Base-by-base conservation (phyloP, 768 basidiomycete genomes). In the Dioszegia crocea region DNA sequence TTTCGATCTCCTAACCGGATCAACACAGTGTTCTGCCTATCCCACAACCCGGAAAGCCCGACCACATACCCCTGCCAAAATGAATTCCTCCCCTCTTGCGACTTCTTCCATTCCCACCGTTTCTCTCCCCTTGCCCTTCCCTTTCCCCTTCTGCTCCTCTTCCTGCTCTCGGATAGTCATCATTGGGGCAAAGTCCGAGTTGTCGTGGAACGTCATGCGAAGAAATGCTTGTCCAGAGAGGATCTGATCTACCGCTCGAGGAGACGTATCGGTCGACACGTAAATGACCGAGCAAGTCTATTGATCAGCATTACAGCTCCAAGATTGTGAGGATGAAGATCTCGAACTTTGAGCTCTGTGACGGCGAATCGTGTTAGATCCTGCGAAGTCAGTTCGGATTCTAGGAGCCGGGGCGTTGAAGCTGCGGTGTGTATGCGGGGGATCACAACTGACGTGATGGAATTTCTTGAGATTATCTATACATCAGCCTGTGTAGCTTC, bases 131-230 rank as follows among this genome's bases (percentile, higher is more conserved):
- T 43, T 44, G 33, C 48, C 60, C 43, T 43, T 61, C 47, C 54
- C 62, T 41, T 61, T 64, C 23, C 46, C 57, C 29, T 48, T 48
- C 47, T 48, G 21, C 19, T 12, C 45, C 45, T 46, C 45, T 46
- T 23, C 27, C 24, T 64, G 55, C 21, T 61, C 59, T 17, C 57
- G 56, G 38, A 43, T 38, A 9, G 62, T 51, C 12, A 61, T 70
- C 43, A 71, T 44, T 3, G 68, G 64, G 24, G 75, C 75, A 41
- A 76, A 76, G 60, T 76, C 75, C 2, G 69, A 71, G 47, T 71
- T 73, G 51, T 76, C 75, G 45, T 66, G 61, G 57, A 74, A 71
- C 5, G 62, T 68, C 63, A 73, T 57, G 2, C 68, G 55, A 26
- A 74, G 57, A 63, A 70, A 76, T 27, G 75, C 64, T 56, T 74